Conservation (phyloP, 2,329 filamentous ascomycete species). For the Pyrenochaeta sp. region DNA sequence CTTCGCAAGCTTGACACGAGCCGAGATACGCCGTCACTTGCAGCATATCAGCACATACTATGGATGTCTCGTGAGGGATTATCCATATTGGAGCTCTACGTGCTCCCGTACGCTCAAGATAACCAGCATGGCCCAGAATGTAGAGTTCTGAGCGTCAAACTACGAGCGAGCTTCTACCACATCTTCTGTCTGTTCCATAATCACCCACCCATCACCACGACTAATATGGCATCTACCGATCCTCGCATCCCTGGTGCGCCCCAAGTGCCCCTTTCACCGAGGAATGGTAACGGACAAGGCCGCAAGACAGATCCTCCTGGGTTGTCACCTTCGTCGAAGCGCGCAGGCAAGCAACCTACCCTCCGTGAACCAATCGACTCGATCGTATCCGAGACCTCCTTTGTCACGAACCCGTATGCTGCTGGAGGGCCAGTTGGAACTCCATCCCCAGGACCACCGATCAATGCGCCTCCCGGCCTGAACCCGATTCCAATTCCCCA, state of each 20-base stretch:
- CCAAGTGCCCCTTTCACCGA: conserved; percentile 32
- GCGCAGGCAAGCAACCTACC: conserved; percentile 48
- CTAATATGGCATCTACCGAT: conserved; percentile 46
- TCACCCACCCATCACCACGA: conserved; percentile 71
- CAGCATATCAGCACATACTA: conserved; percentile 89
- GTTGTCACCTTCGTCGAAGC: conserved; percentile 42
- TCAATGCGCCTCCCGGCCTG: conserved; percentile 55
- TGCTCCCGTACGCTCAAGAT: conserved; percentile 78
- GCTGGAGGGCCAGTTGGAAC: conserved; percentile 50
- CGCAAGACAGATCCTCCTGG: conserved; percentile 34
- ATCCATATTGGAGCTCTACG: conserved; percentile 83
- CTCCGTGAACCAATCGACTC: conserved; percentile 59
- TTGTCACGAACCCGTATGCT: conserved; percentile 60
- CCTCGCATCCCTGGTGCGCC: conserved; percentile 34
- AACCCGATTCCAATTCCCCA: conserved; percentile 53
- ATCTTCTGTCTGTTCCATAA: conserved; percentile 98
- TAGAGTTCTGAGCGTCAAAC: conserved; percentile 88
- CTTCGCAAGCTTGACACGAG: conserved; percentile 82
- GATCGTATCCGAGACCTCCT: conserved; percentile 60
- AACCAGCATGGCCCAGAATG: conserved; percentile 77
- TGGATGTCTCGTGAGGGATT: conserved; percentile 95
- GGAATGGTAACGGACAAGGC: conserved; percentile 32
- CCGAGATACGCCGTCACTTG: conserved; percentile 79
- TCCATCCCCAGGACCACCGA: conserved; percentile 52
- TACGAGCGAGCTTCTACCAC: conserved; percentile 94